These are phyloP conservation scores for Lipomyces sp. DNA, from an alignment of 805 yeast genomes.

Conservation along the genomic window DNA sequence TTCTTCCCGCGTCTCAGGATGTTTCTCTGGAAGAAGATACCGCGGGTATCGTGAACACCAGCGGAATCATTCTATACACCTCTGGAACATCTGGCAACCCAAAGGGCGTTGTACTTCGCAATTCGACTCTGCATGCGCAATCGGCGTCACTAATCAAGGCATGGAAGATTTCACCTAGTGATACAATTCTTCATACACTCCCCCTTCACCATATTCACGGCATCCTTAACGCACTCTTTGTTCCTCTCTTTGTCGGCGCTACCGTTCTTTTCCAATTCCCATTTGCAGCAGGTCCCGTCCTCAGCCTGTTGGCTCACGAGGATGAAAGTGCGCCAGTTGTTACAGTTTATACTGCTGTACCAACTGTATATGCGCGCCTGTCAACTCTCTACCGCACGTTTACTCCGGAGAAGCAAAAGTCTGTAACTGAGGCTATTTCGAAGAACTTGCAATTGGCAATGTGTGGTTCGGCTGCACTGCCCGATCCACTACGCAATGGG, in stretches of 20 bases:
- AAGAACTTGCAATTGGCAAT: constrained; percentile 33
- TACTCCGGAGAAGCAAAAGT: constrained; percentile 20
- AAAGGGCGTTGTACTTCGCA: constrained; percentile 38
- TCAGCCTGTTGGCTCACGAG: constrained; percentile 28
- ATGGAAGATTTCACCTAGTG: constrained; percentile 34
- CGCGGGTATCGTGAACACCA: constrained; percentile 1
- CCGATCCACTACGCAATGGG: constrained; percentile 35
- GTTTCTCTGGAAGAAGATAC: constrained; percentile 7
- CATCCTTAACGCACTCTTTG: constrained; percentile 36
- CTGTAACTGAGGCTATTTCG: constrained; percentile 23
- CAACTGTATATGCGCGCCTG: constrained; percentile 36
- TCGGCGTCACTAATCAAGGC: constrained; percentile 36
- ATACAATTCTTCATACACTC: constrained; percentile 36
- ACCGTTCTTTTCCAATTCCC: constrained; percentile 36
- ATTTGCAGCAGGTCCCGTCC: constrained; percentile 32
- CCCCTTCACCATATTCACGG: constrained; percentile 41
- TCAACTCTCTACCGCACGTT: constrained; percentile 27
- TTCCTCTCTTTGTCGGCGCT: constrained; percentile 37
- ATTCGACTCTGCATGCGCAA: constrained; percentile 36
- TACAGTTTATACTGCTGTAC: constrained; percentile 39
- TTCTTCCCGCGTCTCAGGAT: constrained; percentile 6
- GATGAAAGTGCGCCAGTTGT: constrained; percentile 31
- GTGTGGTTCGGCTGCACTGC: constrained; percentile 41
- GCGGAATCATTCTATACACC: constrained; percentile 37
- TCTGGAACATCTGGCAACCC: constrained; percentile 41